These are phyloP conservation scores for Umbelopsis sp. DNA, from an alignment of 192 early-diverging fungal genomes.

Conservation along the genomic window DNA sequence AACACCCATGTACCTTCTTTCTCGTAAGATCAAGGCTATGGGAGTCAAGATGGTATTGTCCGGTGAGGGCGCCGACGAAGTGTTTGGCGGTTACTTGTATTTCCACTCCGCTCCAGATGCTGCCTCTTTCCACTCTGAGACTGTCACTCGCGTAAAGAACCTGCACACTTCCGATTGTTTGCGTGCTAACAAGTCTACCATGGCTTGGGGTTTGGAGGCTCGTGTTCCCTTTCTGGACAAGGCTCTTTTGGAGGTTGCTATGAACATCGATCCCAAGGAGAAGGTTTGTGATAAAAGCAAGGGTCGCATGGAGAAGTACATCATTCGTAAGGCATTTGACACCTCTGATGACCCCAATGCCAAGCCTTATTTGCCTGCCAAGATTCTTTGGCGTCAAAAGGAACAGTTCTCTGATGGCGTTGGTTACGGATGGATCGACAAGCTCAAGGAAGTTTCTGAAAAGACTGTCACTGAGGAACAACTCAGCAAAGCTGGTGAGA, in stretches of 20 bases:
- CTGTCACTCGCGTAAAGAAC: conserved; percentile 93
- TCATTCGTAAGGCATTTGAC: conserved; percentile 96
- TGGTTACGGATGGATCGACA: conserved; percentile 98
- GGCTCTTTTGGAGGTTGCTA: conserved; percentile 89
- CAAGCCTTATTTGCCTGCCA: conserved; percentile 82
- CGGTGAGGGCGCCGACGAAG: conserved; percentile 96
- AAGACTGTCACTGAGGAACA: conserved; percentile 75
- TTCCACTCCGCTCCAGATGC: conserved; percentile 91
- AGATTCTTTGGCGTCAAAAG: conserved; percentile 97
- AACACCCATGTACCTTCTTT: conserved; percentile 99
- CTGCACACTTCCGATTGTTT: conserved; percentile 95
- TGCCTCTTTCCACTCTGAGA: conserved; percentile 86
- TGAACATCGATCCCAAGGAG: conserved; percentile 83
- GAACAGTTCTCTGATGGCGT: conserved; percentile 99
- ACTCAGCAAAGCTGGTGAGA: conserved; percentile 64
- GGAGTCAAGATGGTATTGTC: conserved; percentile 99
- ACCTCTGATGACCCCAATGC: conserved; percentile 69
- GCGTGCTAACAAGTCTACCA: conserved; percentile 98
- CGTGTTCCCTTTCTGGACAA: conserved; percentile 98
- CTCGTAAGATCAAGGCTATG: conserved; percentile 97
- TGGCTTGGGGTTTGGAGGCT: conserved; percentile 99
- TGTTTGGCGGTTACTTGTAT: conserved; percentile 98
- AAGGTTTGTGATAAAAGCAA: conserved; percentile 69
- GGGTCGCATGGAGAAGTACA: conserved; percentile 91
- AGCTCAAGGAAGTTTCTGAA: conserved; percentile 78